phyloP scores from a whole-genome alignment of 129 eudicot species.

The Apium graveolens region DNA sequence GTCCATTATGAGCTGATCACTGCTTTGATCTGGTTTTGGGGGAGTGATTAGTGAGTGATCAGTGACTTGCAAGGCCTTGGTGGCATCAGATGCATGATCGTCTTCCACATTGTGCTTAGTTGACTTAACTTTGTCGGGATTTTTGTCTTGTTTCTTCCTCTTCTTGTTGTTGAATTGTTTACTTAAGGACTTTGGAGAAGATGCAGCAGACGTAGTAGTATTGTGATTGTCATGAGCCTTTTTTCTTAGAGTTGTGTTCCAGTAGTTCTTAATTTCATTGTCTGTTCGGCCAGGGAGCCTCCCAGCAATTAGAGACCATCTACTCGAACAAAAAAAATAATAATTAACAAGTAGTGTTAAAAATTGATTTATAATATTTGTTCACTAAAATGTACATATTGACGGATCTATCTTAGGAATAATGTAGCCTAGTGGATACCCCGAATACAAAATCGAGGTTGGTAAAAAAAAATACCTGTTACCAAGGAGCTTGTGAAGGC shows the following conservation, averaged over 20 bases:
- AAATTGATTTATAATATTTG: not conserved
- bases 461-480: constrained; percentile 19
- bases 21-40: not conserved
- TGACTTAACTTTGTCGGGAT: not conserved
- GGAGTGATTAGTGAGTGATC: not conserved
- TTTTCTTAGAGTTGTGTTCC: constrained; percentile 44
- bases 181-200: not conserved
- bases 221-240: constrained; percentile 18
- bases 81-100: constrained; percentile 12
- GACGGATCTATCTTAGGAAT: no score
- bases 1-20: not conserved
- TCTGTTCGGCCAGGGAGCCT: constrained; percentile 11
- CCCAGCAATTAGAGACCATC: constrained; percentile 45
- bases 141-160: constrained; percentile 4
- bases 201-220: not conserved
- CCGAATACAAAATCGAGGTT: no score
- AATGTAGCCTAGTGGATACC: not conserved
- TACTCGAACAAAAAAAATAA: no score
- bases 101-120: not conserved
- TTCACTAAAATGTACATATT: not conserved
- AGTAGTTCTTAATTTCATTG: constrained; percentile 33
- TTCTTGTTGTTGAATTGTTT: constrained; percentile 12
- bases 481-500: constrained; percentile 1
- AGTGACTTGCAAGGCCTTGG: constrained; percentile 18
- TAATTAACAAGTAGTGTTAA: no score